Base-by-base conservation (phyloP, 495 filamentous ascomycete species). In the Penicillium odoratum region DNA sequence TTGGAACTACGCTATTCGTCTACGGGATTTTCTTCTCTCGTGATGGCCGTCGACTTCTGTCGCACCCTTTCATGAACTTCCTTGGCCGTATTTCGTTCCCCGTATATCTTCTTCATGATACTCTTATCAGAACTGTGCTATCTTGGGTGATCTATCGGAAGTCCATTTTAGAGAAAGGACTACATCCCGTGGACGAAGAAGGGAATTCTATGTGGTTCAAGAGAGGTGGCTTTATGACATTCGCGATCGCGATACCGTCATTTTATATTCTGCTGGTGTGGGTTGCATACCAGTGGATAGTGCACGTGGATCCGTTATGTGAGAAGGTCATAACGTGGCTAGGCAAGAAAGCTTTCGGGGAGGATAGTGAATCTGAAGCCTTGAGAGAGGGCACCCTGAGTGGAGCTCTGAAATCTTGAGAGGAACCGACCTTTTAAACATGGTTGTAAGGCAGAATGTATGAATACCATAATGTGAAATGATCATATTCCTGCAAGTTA, bases 11-110 rank as follows among this genome's bases (percentile, higher is more conserved):
- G 2, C 45, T 26, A 7, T 16, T 49, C 28, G 47, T 49, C 11
- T 49, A 31, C n/a, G 26, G 28, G 13, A 21, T 29, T 13, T 16
- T 28, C 11, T 58, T 60, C 29, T 64, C 61, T 7, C 31, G 57
- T 15, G 26, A 18, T 6, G 16, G 56, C 4, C 59, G 56, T 8
- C 62, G 50, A 7, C 13, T 58, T n/a, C 62, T 67, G 6, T 57
- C 64, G 5, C 33, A 46, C 6, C 61, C 56, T 0, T 26, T 57
- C 13, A 43, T 67, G 33, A 48, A 58, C 10, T 67, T 58, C 46
- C 16, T 67, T 5, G 64, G 64, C 7, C 55, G 53, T 0, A 60
- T 67, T 15, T 61, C 56, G 15, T 67, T 67, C 45, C 62, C 64
- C 1, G 44, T 67, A 4, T 67, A 67, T 40, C 50, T 67, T 1